phyloP scores from a whole-genome alignment of 1,139 yeast species.

The Candida buenavistaensis region DNA sequence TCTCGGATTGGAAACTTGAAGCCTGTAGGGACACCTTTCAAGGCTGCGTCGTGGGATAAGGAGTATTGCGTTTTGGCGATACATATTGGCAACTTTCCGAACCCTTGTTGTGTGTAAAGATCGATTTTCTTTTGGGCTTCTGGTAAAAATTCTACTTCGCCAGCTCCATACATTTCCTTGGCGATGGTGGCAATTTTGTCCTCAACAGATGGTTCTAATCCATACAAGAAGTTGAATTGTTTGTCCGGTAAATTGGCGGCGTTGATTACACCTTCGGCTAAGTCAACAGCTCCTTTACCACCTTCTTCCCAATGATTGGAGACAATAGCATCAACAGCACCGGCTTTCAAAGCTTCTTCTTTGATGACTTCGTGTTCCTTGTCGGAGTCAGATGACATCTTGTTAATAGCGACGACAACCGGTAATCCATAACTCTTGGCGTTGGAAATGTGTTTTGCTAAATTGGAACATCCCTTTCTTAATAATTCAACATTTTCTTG shows the following conservation, averaged over 20 bases:
- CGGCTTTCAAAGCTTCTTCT: constrained; percentile 86
- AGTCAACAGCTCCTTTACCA: constrained; percentile 87
- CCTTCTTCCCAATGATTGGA: constrained; percentile 99
- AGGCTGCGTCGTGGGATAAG: constrained; percentile 86
- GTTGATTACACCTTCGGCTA: constrained; percentile 81
- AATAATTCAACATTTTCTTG: constrained; percentile 85
- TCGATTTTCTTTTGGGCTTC: constrained; percentile 85
- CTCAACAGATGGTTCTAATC: constrained; percentile 69
- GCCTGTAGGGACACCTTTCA: constrained; percentile 95
- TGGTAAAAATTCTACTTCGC: constrained; percentile 80
- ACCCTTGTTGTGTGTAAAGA: constrained; percentile 85
- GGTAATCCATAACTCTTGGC: constrained; percentile 88
- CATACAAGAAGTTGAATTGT: constrained; percentile 73
- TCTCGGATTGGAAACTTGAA: constrained; percentile 94
- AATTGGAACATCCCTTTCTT: constrained; percentile 81
- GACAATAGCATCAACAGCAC: constrained; percentile 91
- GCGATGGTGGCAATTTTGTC: constrained; percentile 85
- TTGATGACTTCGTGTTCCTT: constrained; percentile 83
- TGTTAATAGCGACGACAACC: constrained; percentile 94
- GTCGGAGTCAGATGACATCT: constrained; percentile 81
- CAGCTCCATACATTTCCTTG: constrained; percentile 92
- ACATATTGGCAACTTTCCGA: constrained; percentile 90
- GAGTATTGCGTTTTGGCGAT: constrained; percentile 98
- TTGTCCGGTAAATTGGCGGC: constrained; percentile 58
- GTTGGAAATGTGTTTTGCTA: constrained; percentile 87